These are phyloP conservation scores for Rhizophagus prolifer DNA, from an alignment of 192 early-diverging fungal species.

Conservation along the genomic window DNA sequence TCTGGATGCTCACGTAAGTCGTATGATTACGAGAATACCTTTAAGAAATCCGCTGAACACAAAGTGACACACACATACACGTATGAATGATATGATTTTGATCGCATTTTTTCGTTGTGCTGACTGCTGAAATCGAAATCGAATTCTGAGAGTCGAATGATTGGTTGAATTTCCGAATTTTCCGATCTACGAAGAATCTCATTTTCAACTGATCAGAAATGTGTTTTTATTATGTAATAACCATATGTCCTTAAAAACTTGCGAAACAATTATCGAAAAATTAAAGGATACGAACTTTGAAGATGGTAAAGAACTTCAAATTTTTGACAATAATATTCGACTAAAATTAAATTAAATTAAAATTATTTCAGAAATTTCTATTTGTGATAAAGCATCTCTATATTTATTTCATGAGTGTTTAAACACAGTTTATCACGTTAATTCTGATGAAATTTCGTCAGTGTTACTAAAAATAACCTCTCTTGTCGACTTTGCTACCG, in stretches of 20 bases:
- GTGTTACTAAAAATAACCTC: constrained; percentile 27
- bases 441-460: background rate
- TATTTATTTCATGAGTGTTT: constrained; percentile 13
- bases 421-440: background rate
- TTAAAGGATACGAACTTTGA: background rate
- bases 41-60: no score
- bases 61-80: no score
- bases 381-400: constrained; percentile 4
- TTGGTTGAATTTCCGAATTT: no score
- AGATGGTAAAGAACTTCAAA: background rate
- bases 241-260: background rate
- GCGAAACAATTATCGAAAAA: background rate
- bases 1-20: no score
- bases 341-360: background rate
- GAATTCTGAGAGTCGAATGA: no score
- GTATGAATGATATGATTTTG: no score
- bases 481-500: constrained; percentile 36
- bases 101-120: no score
- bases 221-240: no score
- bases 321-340: background rate
- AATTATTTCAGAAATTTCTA: background rate
- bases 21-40: no score
- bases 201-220: no score
- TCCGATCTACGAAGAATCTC: no score
- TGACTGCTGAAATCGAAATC: no score